Conservation (phyloP, 345 rosid genomes). For the Brassica incana region DNA sequence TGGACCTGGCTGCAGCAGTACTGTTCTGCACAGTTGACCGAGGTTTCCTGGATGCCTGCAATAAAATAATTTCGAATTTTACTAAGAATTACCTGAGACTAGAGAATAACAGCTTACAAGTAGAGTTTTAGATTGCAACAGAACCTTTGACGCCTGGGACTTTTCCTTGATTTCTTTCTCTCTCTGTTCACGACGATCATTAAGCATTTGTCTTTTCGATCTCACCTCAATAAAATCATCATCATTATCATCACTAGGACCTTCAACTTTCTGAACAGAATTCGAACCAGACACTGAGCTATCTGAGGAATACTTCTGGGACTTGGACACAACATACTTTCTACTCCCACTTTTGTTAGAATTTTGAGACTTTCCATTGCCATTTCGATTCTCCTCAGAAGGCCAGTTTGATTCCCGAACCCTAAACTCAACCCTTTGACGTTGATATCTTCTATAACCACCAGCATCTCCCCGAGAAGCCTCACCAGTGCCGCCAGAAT, state of each 20-base stretch:
- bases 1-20: conserved; percentile 42
- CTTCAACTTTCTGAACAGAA: conserved; percentile 56
- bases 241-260: conserved; percentile 89
- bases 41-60: conserved; percentile 61
- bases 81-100: conserved; percentile 8
- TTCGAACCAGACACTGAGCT: conserved; percentile 40
- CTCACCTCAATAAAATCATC: conserved; percentile 98
- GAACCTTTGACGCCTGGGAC: conserved; percentile 78
- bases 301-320: conserved; percentile 58
- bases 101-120: conserved; percentile 22
- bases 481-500: conserved; percentile 54
- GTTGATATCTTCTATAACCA: conserved; percentile 64
- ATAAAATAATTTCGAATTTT: conserved; percentile 44
- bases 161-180: conserved; percentile 94
- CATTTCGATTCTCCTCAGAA: conserved; percentile 53
- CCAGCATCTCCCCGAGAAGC: conserved; percentile 53
- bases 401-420: conserved; percentile 59
- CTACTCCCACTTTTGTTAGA: conserved; percentile 48
- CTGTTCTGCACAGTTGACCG: conserved; percentile 49
- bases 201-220: conserved; percentile 97
- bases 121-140: conserved; percentile 25
- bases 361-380: conserved; percentile 46
- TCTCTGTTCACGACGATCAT: conserved; percentile 93
- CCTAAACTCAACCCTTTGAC: conserved; percentile 70
- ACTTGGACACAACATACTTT: conserved; percentile 54